These are phyloP conservation scores for Solanum hybrid DNA, from an alignment of 305 asterid genomes.

Conservation along the genomic window DNA sequence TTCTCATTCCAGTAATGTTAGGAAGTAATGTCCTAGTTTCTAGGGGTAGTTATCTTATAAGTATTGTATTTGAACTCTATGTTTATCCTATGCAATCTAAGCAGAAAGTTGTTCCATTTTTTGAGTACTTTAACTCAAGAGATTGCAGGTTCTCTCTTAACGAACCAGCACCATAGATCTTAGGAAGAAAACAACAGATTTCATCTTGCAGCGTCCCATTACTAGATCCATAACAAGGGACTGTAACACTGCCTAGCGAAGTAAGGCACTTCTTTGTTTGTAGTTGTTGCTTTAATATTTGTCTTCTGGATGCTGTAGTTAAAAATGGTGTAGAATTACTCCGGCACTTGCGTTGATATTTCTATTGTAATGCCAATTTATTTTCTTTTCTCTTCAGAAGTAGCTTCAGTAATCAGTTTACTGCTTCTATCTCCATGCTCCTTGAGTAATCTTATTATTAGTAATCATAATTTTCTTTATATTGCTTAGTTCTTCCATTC, in stretches of 20 bases:
- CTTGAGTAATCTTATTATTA: background rate
- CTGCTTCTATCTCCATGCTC: background rate
- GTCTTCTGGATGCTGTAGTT: constrained; percentile 5
- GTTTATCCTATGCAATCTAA: background rate
- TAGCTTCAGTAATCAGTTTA: background rate
- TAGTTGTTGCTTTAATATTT: constrained; percentile 15
- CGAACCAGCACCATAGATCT: background rate
- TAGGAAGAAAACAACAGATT: background rate
- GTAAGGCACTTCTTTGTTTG: constrained; percentile 19
- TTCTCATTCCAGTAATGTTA: background rate
- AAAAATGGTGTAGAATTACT: constrained; percentile 1
- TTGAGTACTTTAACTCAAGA: background rate
- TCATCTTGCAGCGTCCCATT: background rate
- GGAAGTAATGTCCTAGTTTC: background rate
- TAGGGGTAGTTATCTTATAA: background rate
- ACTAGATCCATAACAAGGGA: background rate
- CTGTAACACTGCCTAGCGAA: constrained; percentile 21
- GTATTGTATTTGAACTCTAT: background rate
- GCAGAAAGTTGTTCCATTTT: background rate
- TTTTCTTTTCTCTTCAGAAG: background rate
- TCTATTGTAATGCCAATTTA: background rate
- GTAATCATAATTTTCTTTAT: background rate
- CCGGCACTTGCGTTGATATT: background rate
- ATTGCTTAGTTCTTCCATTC: background rate
- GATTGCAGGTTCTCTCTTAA: background rate